Evolutionary conservation across 495 filamentous ascomycete species (phyloP), one percentile per base, ranked within the genome.

Genomic region (Penicillium arizonense): DNA sequence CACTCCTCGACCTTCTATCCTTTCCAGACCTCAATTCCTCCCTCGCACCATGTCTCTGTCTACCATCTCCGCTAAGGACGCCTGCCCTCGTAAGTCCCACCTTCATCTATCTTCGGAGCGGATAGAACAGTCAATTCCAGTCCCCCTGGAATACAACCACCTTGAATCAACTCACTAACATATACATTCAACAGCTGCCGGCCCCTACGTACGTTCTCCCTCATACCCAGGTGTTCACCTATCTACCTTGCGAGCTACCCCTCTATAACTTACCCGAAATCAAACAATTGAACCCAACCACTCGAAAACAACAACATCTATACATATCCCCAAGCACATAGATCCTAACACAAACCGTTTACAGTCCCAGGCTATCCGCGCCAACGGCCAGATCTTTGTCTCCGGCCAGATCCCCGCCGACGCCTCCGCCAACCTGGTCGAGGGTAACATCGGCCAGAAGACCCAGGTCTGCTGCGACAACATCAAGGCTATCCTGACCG

Each of bases 321-420:
- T 14, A 38, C 34, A 37, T 46, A 43, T 21, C 18, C 41, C 11
- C 50, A 14, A 20, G n/a, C 20, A 48, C 33, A 26, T 20, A 26
- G 30, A 36, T 42, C 38, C 46, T 50, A 44, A 49, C 35, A 47
- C 23, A 37, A 39, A 24, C 20, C 30, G 16, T 9, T 2, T 10
- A 50, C 64, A 96, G 89, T 90, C 91, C 62, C 93, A 96, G 77
- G 90, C 90, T 60, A 87, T 96, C 76, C 84, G 84, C 58, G 91
- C 91, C 49, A 85, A 89, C 50, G 81, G 81, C 43, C 79, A 86
- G 59, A 87, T 97, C 77, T 97, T 89, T 80, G 86, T 91, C 75
- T 97, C 93, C 5, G 93, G 93, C 65, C 91, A 94, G 71, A 91
- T 97, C 59, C 93, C 91, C 56, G 87, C 87, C 55, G 87, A 91